A percentile compares a stretch with the other conserved stretches of the same genome.
Conservation (phyloP, 805 yeast genomes). For the Starmerella ratchasimensis region DNA sequence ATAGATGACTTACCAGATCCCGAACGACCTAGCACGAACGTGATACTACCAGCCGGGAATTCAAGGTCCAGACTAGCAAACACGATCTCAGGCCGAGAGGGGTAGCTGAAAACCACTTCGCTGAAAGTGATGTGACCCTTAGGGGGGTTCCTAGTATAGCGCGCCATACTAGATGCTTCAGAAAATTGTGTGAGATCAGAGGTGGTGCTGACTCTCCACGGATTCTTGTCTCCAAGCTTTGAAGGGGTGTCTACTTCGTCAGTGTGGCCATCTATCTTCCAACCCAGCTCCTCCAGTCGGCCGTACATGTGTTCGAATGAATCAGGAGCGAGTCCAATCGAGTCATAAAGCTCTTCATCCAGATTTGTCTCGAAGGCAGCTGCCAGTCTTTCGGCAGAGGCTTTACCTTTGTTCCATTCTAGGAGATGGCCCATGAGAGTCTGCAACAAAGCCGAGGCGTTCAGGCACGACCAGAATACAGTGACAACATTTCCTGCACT, state of each 20-base stretch:
- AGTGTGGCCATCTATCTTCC: conserved; percentile 1
- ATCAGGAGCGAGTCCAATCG: conserved; percentile 21
- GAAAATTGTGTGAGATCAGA: too few species aligned
- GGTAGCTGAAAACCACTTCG: conserved; percentile 40
- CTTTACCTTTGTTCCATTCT: conserved; percentile 54
- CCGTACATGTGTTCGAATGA: neutral
- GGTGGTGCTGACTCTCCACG: too few species aligned
- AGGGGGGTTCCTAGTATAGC: neutral
- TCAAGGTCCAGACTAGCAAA: conserved; percentile 36
- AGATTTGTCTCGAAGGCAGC: conserved; percentile 26
- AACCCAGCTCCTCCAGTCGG: conserved; percentile 5
- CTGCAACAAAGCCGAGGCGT: conserved; percentile 50
- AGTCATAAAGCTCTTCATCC: conserved; percentile 7
- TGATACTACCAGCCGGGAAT: conserved; percentile 35
- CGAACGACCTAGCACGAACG: conserved; percentile 70
- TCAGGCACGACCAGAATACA: conserved; percentile 68
- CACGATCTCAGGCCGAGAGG: conserved; percentile 38
- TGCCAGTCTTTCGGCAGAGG: conserved; percentile 44
- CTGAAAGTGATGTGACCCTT: conserved; percentile 12
- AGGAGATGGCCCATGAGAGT: conserved; percentile 44
- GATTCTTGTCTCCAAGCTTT: too few species aligned
- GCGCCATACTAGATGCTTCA: too few species aligned
- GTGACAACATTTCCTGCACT: conserved; percentile 57
- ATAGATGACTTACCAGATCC: conserved; percentile 92
- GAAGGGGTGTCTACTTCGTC: too few species aligned